Evolutionary conservation across 768 basidiomycete genomes (phyloP), one percentile per base, ranked within the genome.

Genomic region (Crassisporium funariophilum): DNA sequence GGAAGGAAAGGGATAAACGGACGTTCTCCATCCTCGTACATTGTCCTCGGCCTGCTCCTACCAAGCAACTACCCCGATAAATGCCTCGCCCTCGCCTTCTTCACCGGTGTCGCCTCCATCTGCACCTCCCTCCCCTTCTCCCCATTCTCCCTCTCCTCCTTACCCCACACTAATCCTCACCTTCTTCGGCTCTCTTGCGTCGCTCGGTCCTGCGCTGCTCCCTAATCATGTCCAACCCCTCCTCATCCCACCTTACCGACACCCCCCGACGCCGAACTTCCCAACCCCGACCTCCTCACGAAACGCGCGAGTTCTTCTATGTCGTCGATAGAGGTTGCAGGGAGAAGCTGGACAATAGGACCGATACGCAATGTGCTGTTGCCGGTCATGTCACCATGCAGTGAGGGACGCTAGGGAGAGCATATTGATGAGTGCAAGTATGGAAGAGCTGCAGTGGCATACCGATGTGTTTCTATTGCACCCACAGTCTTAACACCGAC

Each of bases 61-160:
- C 74, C 76, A 5, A 82, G 64, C 55, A 78, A 60, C 61, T 84
- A 83, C 58, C 90, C 89, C 1, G 84, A 84, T 41, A 82, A 52
- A 0, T 87, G 86, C 11, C 88, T 70, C 1, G 69, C 65, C 9
- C 86, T 72, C 0, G 69, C 60, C 36, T 71, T 72, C 65, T 75
- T 78, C 23, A 69, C 57, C 1, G 77, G 77, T n/a, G 78, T 81
- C 24, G 60, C 56, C 17, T 39, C 52, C 41, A 12, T 41, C 20
- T 19, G 45, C 20, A 53, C 60, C 29, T 25, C 55, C 46, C 53
- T 49, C 25, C 50, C 52, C 27, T 47, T 19, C 45, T 38, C 39
- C 17, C 49, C 70, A 75, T 46, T 54, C 41, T 55, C 58, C 52
- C 53, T 53, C 62, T 59, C 25, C 59, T 49, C 33, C 53, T 59